Evolutionary conservation across 352 stramenopile species (phyloP).

Genomic region (Phytopythium litorale): DNA sequence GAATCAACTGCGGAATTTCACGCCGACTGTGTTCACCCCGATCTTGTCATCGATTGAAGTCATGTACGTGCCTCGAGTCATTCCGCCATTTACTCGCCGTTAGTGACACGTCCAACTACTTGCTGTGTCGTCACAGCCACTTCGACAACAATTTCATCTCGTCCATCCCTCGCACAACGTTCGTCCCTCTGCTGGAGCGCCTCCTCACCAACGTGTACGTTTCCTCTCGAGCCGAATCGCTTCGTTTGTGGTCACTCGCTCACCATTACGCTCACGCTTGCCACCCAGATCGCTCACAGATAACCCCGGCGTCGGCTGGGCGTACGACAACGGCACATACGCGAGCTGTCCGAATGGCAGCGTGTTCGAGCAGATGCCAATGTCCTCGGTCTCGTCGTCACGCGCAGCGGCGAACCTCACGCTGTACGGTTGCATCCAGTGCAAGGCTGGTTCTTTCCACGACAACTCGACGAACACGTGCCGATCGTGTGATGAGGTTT

Average conservation of each 20-base stretch:
- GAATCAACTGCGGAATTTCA: slow-evolving; percentile 59
- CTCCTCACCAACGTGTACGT: slow-evolving; percentile 48
- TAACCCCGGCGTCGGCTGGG: slow-evolving; percentile 52
- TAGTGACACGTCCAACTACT: no score
- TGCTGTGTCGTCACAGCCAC: slow-evolving; percentile 19
- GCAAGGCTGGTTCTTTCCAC: slow-evolving; percentile 49
- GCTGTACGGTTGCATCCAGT: slow-evolving; percentile 64
- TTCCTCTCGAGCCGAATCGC: no score
- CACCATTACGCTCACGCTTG: not conserved
- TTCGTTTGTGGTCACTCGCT: not conserved
- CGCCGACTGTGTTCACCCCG: slow-evolving; percentile 35
- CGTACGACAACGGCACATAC: slow-evolving; percentile 23
- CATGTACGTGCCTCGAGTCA: slow-evolving; percentile 32
- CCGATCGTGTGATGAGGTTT: slow-evolving; percentile 36
- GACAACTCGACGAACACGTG: slow-evolving; percentile 42
- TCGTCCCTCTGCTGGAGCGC: slow-evolving; percentile 37
- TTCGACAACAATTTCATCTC: slow-evolving; percentile 59
- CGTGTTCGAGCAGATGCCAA: slow-evolving; percentile 36
- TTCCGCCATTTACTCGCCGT: not conserved
- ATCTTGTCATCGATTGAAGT: slow-evolving; percentile 39
- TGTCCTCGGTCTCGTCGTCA: slow-evolving; percentile 12
- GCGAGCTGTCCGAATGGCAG: slow-evolving; percentile 52
- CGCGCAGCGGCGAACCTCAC: slow-evolving; percentile 4
- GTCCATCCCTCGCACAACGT: slow-evolving; percentile 52
- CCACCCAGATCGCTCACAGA: slow-evolving; percentile 29